Base-by-base conservation (phyloP, 768 basidiomycete species). In the Hygrophorus pudorinus region DNA sequence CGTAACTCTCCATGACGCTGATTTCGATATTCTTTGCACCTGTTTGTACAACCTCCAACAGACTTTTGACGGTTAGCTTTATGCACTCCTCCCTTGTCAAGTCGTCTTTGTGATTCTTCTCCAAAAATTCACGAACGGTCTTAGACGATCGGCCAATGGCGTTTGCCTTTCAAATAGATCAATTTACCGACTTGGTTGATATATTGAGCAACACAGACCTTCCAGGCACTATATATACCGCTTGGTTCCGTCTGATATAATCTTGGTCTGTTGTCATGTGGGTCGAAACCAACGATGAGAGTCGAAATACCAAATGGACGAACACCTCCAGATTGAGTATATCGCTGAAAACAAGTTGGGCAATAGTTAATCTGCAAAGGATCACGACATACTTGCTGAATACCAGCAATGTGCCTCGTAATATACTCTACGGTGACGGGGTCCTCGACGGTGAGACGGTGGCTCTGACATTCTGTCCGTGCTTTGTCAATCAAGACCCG, bases 1-100 rank as follows among this genome's bases (percentile, higher is more conserved):
- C 88, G 60, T 90, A 97, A 48, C 82, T 77, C 58, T 96, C 92
- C 89, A 98, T 93, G 36, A 97, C 88, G 49, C 86, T 92, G 54
- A 99, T 90, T 62, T 99, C 96, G 50, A 99, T 98, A 64, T 99
- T 99, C 72, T 98, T 98, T 4, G 96, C 96, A n/a, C 96, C 96
- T 1, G 96, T 97, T 66, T 98, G 96, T 6, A 99, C 96, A 30
- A 99, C 93, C 62, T 99, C 96, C 17, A 99, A 71, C 55, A 99
- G 68, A 59, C 85, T 86, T 70, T 97, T 98, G 50, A 99, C 78
- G 0, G 96, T 91, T 38, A 99, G 67, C 62, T 96, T 96, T 63
- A 99, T 86, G 41, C 85, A 81, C 48, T 96, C 91, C 40, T 91
- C 91, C 48, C 88, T 72, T 5, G 77, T 70, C 68, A 96, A 71